Evolutionary conservation across 768 basidiomycete genomes (phyloP).

Genomic region (Boletus eberwhitei): DNA sequence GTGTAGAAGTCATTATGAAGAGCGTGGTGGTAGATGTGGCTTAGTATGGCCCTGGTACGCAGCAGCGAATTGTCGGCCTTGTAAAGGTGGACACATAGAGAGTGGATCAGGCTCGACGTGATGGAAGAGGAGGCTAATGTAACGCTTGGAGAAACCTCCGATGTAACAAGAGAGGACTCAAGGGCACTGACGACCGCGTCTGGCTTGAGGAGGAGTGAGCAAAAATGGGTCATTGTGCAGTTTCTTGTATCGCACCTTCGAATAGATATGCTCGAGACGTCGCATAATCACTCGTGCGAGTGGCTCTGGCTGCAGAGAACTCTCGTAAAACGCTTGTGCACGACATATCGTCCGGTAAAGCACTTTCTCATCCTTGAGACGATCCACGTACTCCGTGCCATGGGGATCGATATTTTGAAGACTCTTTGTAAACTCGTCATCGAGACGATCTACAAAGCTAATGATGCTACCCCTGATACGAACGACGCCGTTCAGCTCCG

Average conservation of each 20-base stretch:
- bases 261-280: conserved; percentile 95
- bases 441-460: conserved; percentile 91
- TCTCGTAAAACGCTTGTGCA: conserved; percentile 89
- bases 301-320: conserved; percentile 69
- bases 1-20: conserved; percentile 96
- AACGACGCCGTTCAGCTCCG: conserved; percentile 70
- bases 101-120: conserved; percentile 79
- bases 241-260: conserved; percentile 59
- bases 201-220: conserved; percentile 53
- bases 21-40: conserved; percentile 96
- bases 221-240: background rate
- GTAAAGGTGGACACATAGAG: conserved; percentile 90
- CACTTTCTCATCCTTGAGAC: conserved; percentile 92
- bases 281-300: conserved; percentile 90
- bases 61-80: conserved; percentile 86
- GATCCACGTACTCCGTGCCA: conserved; percentile 97
- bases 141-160: conserved; percentile 60
- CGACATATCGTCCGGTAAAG: conserved; percentile 93
- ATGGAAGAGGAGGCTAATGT: conserved; percentile 51
- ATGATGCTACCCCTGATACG: conserved; percentile 93
- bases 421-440: conserved; percentile 97
- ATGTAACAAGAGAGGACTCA: conserved; percentile 61
- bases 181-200: conserved; percentile 89
- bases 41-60: conserved; percentile 94
- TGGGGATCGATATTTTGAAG: conserved; percentile 98